These are phyloP conservation scores for Aureobasidium lini DNA, from an alignment of 2,329 filamentous ascomycete species.

Conservation along the genomic window DNA sequence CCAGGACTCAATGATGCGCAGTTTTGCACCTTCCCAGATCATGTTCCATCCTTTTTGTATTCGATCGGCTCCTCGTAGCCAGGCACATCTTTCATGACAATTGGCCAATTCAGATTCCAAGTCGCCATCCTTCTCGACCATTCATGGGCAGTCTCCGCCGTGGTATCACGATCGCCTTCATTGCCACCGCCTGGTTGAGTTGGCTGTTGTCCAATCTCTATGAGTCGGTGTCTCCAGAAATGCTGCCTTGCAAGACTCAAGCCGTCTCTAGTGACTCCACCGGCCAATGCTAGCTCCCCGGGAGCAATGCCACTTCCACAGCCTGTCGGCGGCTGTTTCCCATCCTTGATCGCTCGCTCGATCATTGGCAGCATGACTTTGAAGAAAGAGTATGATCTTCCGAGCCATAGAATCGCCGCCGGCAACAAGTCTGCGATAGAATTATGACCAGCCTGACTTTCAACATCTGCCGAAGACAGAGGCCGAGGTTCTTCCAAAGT, in stretches of 20 bases:
- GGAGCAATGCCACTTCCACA: background rate
- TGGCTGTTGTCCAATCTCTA: background rate
- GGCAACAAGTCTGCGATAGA: background rate
- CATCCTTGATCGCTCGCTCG: background rate
- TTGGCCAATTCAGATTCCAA: background rate
- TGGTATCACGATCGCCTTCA: background rate
- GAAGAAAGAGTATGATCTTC: background rate
- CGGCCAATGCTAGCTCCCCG: background rate
- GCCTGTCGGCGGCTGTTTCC: background rate
- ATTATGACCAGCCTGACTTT: background rate
- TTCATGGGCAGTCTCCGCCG: background rate
- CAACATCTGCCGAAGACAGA: background rate
- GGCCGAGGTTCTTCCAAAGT: background rate
- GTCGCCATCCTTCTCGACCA: background rate
- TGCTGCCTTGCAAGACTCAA: background rate
- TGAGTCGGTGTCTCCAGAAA: background rate
- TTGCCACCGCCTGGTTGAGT: background rate
- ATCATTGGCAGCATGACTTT: background rate
- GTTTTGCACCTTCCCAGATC: too few relatives aligned
- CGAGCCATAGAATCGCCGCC: background rate
- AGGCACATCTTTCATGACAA: background rate
- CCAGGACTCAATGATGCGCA: too few relatives aligned
- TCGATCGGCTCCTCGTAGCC: background rate
- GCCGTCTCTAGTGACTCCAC: background rate
- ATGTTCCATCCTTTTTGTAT: background rate